Evolutionary conservation across 208 protist genomes (phyloP).

Genomic region (Vickermania ingenoplastis): DNA sequence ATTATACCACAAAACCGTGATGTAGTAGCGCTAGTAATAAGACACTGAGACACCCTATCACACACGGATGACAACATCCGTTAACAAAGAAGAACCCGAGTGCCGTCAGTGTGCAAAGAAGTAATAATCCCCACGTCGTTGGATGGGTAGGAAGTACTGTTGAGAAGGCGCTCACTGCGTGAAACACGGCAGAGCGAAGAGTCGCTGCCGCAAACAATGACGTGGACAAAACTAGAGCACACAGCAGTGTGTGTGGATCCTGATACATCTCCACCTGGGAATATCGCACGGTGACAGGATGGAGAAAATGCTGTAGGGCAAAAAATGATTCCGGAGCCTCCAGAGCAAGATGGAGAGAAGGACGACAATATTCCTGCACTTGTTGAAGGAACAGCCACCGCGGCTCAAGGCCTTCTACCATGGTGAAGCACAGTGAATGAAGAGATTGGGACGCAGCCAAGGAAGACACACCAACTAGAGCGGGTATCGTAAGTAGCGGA

Average conservation of each 20-base stretch:
- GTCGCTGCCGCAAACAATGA: neutral
- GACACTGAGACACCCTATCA: too few relatives aligned
- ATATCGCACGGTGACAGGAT: neutral
- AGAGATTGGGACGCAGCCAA: neutral
- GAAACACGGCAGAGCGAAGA: neutral
- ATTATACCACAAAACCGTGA: too few relatives aligned
- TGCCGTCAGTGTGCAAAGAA: neutral
- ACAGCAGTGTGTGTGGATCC: neutral
- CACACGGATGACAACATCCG: too few relatives aligned
- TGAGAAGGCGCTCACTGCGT: neutral
- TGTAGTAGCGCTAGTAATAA: too few relatives aligned
- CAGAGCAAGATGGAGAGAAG: neutral
- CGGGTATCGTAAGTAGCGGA: neutral
- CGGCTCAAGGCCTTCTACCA: too few relatives aligned
- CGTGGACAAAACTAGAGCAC: neutral
- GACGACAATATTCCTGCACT: too few relatives aligned
- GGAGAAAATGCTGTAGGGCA: neutral
- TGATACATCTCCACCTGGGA: neutral
- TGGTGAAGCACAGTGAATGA: too few relatives aligned
- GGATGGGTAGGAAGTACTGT: neutral
- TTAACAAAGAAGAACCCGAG: neutral
- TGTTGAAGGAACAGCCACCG: too few relatives aligned
- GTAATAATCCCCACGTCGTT: neutral
- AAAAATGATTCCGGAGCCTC: neutral
- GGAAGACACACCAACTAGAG: neutral